Evolutionary conservation across 2,329 filamentous ascomycete species (phyloP).

Genomic region (Aspergillus eucalypticola): DNA sequence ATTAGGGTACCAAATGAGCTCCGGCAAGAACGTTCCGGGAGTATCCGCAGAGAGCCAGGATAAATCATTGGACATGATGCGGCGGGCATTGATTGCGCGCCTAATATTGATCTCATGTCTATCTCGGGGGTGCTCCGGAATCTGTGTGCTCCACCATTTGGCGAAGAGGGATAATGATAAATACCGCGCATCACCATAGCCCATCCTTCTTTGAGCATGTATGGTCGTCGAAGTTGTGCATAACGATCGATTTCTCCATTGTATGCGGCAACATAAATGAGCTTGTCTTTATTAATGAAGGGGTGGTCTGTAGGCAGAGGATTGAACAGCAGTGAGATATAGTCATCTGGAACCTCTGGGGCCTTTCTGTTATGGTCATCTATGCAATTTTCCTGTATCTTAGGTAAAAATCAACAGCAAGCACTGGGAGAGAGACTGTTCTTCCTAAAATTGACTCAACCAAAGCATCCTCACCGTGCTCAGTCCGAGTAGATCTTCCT

Average conservation of each 20-base stretch:
- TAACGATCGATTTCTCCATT: conserved; percentile 46
- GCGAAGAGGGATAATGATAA: conserved; percentile 44
- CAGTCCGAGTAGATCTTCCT: no score
- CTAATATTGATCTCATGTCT: background rate
- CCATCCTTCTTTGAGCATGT: conserved; percentile 26
- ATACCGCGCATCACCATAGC: conserved; percentile 36
- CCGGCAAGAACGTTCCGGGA: no score
- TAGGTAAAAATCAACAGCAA: no score
- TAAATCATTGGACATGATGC: conserved; percentile 7
- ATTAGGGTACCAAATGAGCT: no score
- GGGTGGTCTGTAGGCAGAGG: conserved; percentile 43
- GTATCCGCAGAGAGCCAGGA: background rate
- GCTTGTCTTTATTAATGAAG: conserved; percentile 38
- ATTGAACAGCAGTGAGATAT: conserved; percentile 19
- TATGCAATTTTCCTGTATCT: no score
- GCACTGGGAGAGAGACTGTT: no score
- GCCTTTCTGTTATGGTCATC: no score
- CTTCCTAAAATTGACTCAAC: no score
- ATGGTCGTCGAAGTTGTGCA: conserved; percentile 34
- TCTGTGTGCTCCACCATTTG: conserved; percentile 28
- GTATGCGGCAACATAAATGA: conserved; percentile 43
- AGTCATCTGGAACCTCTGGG: background rate
- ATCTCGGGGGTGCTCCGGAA: background rate
- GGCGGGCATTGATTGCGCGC: background rate
- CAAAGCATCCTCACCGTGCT: no score